Base-by-base conservation (phyloP, 768 basidiomycete species). In the Boletus subparvulus region DNA sequence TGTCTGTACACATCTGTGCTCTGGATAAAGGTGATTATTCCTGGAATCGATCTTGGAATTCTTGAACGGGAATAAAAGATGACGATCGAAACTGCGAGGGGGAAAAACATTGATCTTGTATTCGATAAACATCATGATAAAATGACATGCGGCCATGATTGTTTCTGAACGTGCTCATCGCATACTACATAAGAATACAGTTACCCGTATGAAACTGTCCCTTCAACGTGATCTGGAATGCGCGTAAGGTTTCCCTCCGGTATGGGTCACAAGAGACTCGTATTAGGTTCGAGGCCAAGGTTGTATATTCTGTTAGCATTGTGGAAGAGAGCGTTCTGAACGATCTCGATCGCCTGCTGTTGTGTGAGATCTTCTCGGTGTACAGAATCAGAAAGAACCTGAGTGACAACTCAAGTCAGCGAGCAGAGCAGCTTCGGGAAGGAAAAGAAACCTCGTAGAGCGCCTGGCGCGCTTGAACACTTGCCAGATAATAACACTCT, bases 401-500 rank as follows among this genome's bases (percentile, higher is more conserved):
- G 35, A 26, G 30, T 14, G 4, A 37, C 35, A 83, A 62, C 84
- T 83, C 10, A 81, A 84, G 62, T 90, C 86, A 45, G 83, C 82
- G 81, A 56, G 44, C 24, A 37, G 12, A 19, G 28, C 32, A 43
- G 13, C 13, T n/a, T 19, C 3, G 17, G 36, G 5, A 43, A 26
- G 14, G 47, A 13, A 41, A 8, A 9, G 56, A 74, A 55, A 87
- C 89, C 58, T 83, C 76, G 56, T 75, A 87, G 33, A 92, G 70
- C 0, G 78, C 83, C 40, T 82, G 67, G 26, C 90, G 79, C 4
- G 86, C 82, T 72, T 92, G 90, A 1, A 80, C 44, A 7, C 76
- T 79, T 4, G 83, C 87, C 13, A 92, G 75, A 66, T 90, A 90
- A 63, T 81, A 92, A 0, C 82, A 79, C 65, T 91, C 90, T 4